phyloP scores from a whole-genome alignment of 495 filamentous ascomycete species.

The Mycothermus thermophilus region DNA sequence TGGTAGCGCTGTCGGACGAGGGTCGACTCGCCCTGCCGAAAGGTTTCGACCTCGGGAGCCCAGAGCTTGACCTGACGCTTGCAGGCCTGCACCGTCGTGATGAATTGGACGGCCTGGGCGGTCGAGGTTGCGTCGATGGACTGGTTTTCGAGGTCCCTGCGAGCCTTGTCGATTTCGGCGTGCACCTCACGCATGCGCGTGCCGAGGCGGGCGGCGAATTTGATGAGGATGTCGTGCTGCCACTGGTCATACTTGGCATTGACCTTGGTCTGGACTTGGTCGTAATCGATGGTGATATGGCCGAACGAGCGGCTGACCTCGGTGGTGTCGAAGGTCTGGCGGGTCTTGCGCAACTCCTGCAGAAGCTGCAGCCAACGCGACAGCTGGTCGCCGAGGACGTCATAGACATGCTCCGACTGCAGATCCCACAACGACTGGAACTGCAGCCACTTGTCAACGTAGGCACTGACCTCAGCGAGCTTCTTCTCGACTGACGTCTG shows the following conservation, averaged over 20 bases:
- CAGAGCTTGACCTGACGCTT: constrained; percentile 84
- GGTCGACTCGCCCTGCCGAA: constrained; percentile 86
- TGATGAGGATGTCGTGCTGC: constrained; percentile 90
- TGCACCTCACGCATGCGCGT: constrained; percentile 80
- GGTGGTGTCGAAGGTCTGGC: constrained; percentile 90
- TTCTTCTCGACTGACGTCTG: constrained; percentile 71
- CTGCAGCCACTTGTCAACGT: constrained; percentile 94
- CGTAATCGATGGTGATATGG: constrained; percentile 87
- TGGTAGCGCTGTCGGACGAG: constrained; percentile 81
- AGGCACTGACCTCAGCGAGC: constrained; percentile 57
- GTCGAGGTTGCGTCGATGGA: constrained; percentile 86
- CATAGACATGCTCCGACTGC: constrained; percentile 87
- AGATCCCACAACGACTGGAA: constrained; percentile 99
- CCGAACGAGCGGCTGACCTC: constrained; percentile 84
- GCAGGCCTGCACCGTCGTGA: constrained; percentile 91
- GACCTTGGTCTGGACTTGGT: constrained; percentile 94
- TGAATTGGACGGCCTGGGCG: constrained; percentile 92
- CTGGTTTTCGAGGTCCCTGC: constrained; percentile 76
- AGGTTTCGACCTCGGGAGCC: constrained; percentile 90
- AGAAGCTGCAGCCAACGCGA: constrained; percentile 86
- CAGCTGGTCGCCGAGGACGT: constrained; percentile 78
- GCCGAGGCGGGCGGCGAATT: constrained; percentile 83
- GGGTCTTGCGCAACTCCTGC: constrained; percentile 84
- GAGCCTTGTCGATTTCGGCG: constrained; percentile 74
- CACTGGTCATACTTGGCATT: constrained; percentile 99